Conservation (phyloP, 1,139 yeast species). For the Lizanozyma gosingica region DNA sequence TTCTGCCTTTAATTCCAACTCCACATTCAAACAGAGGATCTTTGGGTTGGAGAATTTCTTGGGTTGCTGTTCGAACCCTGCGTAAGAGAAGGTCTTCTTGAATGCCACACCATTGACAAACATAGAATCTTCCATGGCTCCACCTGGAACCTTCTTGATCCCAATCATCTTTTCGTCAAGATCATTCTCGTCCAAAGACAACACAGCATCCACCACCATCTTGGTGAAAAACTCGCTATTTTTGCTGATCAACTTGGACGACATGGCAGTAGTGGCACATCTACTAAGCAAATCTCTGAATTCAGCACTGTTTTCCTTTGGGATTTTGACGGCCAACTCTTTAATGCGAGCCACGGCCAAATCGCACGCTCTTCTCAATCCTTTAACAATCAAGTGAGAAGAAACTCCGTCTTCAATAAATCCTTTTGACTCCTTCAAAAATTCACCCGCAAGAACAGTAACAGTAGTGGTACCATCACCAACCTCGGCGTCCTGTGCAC, state of each 20-base stretch:
- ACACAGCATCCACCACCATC: conserved; percentile 94
- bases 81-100: conserved; percentile 93
- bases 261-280: conserved; percentile 97
- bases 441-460: conserved; percentile 88
- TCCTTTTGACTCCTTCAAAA: conserved; percentile 78
- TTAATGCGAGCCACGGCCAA: conserved; percentile 66
- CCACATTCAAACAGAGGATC: conserved; percentile 80
- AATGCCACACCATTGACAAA: conserved; percentile 94
- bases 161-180: conserved; percentile 89
- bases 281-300: conserved; percentile 74
- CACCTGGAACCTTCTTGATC: conserved; percentile 91
- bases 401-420: conserved; percentile 96
- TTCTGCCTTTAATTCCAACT: conserved; percentile 93
- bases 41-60: conserved; percentile 73
- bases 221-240: conserved; percentile 86
- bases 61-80: conserved; percentile 98
- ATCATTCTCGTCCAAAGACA: conserved; percentile 74
- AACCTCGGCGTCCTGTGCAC: conserved; percentile 97
- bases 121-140: conserved; percentile 87
- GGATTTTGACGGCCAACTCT: conserved; percentile 68
- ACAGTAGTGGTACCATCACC: conserved; percentile 99
- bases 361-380: conserved; percentile 74
- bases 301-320: conserved; percentile 35
- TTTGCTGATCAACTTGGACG: conserved; percentile 82
- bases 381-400: conserved; percentile 80